Percentiles rank a stretch among this genome's conserved stretches.
Conservation (phyloP, 2,329 filamentous ascomycete genomes). For the Cytospora piceicola region DNA sequence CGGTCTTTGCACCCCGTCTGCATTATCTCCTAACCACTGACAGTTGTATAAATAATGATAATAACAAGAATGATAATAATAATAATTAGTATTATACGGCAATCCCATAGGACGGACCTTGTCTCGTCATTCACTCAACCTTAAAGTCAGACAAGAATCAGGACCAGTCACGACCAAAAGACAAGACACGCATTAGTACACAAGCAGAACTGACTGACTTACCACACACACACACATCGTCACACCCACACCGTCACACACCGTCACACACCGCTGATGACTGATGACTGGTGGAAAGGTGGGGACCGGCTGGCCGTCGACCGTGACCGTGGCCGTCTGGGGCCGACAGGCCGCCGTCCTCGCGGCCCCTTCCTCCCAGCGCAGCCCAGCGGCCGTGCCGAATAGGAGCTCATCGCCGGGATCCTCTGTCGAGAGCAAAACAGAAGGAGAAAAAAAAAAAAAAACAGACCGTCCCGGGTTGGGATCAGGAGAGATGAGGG, state of each 20-base stretch:
- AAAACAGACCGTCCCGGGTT: no score
- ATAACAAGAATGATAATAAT: background rate
- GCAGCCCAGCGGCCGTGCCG: slow-evolving; percentile 22
- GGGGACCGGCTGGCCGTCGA: background rate
- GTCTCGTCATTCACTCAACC: background rate
- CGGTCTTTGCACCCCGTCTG: no score
- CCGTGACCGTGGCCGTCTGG: background rate
- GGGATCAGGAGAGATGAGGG: no score
- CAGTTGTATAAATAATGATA: background rate
- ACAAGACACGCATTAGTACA: background rate
- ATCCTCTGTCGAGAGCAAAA: background rate
- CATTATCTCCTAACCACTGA: background rate
- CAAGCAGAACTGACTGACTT: no score
- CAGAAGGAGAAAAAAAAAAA: background rate
- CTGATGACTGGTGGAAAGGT: background rate
- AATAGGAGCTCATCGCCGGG: slow-evolving; percentile 26
- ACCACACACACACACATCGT: no score
- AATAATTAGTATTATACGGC: no score
- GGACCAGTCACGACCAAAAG: no score
- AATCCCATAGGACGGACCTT: background rate
- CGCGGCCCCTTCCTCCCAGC: slow-evolving; percentile 21
- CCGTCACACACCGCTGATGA: no score
- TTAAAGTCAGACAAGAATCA: background rate
- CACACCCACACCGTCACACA: no score
- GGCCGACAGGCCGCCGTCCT: slow-evolving; percentile 24